Conservation (phyloP, 192 early-diverging fungal species). For the Chytriomyces confervae region DNA sequence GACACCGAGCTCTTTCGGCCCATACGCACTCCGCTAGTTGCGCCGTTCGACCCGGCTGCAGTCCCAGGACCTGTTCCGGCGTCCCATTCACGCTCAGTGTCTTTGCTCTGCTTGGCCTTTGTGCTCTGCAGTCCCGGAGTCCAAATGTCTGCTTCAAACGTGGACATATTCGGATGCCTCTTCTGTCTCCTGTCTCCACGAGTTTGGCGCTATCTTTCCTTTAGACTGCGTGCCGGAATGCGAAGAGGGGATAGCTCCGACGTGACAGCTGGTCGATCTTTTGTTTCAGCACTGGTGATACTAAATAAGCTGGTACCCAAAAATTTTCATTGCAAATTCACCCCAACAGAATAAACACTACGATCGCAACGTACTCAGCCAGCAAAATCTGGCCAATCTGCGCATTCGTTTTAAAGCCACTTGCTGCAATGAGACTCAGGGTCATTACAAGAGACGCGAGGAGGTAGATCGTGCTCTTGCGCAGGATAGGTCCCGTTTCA, state of each 20-base stretch:
- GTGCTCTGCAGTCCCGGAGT: slow-evolving; percentile 31
- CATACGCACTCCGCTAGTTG: background rate
- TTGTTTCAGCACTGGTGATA: too few species aligned
- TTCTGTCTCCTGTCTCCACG: too few species aligned
- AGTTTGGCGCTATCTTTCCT: too few species aligned
- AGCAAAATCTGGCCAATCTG: slow-evolving; percentile 29
- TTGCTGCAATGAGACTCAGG: slow-evolving; percentile 4
- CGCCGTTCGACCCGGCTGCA: background rate
- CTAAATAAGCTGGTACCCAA: too few species aligned
- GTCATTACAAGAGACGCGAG: slow-evolving; percentile 23
- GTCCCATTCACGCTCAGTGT: too few species aligned
- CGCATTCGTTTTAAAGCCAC: slow-evolving; percentile 29
- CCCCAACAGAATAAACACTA: slow-evolving; percentile 27
- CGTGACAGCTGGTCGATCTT: too few species aligned
- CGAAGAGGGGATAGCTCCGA: too few species aligned
- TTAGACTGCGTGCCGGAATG: too few species aligned
- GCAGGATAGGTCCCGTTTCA: slow-evolving; percentile 24
- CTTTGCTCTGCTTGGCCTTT: background rate
- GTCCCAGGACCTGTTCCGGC: background rate
- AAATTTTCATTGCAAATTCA: slow-evolving; percentile 8
- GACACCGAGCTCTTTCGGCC: slow-evolving; percentile 7
- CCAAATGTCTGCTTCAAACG: slow-evolving; percentile 48
- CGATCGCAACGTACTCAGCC: slow-evolving; percentile 27
- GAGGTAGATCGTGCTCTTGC: slow-evolving; percentile 26
- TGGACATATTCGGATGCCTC: background rate